These are phyloP conservation scores for Monotropa hypopitys DNA, from an alignment of 179 eudicot genomes.

Conservation along the genomic window DNA sequence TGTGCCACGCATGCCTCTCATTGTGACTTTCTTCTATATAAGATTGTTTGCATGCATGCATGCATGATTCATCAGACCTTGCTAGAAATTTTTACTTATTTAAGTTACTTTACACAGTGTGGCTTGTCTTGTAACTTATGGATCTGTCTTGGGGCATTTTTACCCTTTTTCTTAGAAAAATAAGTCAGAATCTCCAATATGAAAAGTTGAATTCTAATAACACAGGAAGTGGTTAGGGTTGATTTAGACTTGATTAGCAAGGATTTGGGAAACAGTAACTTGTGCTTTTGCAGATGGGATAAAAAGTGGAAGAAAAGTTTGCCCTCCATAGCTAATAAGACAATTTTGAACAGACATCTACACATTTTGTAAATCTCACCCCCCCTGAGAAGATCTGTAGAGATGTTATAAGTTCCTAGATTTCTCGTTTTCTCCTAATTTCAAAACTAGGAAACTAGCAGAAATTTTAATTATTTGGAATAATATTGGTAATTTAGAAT, in stretches of 20 bases:
- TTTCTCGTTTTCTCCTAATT: neutral
- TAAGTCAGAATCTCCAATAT: neutral
- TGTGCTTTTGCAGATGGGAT: neutral
- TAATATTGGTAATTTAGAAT: neutral
- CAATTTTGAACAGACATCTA: neutral
- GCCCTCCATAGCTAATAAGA: neutral
- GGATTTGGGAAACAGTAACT: neutral
- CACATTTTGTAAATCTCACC: neutral
- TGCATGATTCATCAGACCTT: neutral
- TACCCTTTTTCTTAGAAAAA: neutral
- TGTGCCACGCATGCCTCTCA: conserved; percentile 7
- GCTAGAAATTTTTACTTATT: neutral
- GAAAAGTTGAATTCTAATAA: neutral
- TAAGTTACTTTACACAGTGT: neutral
- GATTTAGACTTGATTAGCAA: neutral
- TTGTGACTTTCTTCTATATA: neutral
- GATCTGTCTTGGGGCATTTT: neutral
- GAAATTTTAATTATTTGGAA: neutral
- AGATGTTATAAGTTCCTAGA: neutral
- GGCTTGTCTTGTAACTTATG: neutral
- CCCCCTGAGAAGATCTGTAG: neutral
- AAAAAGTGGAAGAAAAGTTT: neutral
- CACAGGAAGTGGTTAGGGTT: neutral
- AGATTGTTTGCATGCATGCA: neutral
- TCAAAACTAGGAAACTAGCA: neutral